phyloP scores from a whole-genome alignment of 345 rosid genomes.

The Kernera saxatilis region DNA sequence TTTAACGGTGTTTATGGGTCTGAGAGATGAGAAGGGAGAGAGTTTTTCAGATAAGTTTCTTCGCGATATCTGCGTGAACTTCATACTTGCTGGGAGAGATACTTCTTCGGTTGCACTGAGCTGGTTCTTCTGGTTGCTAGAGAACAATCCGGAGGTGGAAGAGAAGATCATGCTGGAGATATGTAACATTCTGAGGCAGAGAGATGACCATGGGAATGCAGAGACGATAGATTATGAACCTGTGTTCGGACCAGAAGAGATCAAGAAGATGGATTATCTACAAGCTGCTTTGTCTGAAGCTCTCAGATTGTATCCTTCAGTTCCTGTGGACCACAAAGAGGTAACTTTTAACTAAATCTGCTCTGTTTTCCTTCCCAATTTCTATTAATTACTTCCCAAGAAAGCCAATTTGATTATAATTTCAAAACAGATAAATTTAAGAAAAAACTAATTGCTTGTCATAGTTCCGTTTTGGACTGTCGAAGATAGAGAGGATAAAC shows the following conservation, averaged over 20 bases:
- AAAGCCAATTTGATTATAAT: background rate
- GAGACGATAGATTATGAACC: conserved; percentile 9
- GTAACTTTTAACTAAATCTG: conserved; percentile 34
- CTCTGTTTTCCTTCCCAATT: background rate
- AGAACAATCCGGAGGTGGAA: conserved; percentile 56
- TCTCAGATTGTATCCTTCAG: conserved; percentile 90
- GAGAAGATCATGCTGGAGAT: conserved; percentile 59
- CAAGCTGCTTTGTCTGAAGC: conserved; percentile 95
- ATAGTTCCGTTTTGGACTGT: background rate
- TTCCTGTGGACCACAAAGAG: conserved; percentile 96
- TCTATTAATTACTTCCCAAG: background rate
- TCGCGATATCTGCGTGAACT: conserved; percentile 87
- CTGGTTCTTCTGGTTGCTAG: conserved; percentile 83
- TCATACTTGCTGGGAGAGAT: conserved; percentile 96
- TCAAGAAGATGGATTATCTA: conserved; percentile 91
- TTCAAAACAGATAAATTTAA: background rate
- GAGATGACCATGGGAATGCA: conserved; percentile 21
- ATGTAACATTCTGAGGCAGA: conserved; percentile 44
- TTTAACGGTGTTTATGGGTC: conserved; percentile 69
- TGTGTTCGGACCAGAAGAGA: conserved; percentile 69
- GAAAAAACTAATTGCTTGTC: background rate
- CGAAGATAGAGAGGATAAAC: background rate
- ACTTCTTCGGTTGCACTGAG: conserved; percentile 92
- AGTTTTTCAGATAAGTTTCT: conserved; percentile 74
- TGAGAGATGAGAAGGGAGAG: conserved; percentile 46